phyloP scores from a whole-genome alignment of 768 basidiomycete genomes.

The Boletus speciosus region DNA sequence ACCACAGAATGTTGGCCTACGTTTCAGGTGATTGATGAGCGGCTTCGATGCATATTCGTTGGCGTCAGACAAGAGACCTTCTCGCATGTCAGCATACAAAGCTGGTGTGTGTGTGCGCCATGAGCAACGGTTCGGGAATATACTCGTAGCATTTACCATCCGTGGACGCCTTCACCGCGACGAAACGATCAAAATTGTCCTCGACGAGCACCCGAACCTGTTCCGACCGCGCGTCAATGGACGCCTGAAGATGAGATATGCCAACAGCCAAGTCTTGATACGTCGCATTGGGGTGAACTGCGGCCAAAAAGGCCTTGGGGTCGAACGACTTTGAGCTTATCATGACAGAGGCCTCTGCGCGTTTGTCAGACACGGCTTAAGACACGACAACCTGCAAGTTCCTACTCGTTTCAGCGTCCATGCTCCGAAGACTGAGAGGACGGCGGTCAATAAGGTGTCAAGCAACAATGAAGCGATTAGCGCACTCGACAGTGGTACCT shows the following conservation, averaged over 20 bases:
- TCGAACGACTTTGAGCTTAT: conserved; percentile 94
- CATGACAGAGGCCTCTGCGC: conserved; percentile 71
- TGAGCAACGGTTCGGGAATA: conserved; percentile 1
- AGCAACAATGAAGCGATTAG: background rate
- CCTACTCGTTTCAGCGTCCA: conserved; percentile 76
- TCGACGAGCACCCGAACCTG: conserved; percentile 95
- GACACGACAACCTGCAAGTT: conserved; percentile 10
- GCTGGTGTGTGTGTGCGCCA: conserved; percentile 42
- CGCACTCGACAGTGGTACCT: conserved; percentile 60
- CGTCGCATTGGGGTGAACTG: conserved; percentile 90
- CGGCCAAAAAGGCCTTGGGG: conserved; percentile 88
- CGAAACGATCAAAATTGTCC: conserved; percentile 97
- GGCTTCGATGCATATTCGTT: conserved; percentile 83
- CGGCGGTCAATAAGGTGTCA: background rate
- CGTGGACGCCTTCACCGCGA: conserved; percentile 95
- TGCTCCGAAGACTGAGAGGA: conserved; percentile 49
- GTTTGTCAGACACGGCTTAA: conserved; percentile 6
- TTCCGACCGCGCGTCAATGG: conserved; percentile 88
- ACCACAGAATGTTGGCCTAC: conserved; percentile 39
- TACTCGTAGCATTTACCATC: conserved; percentile 57
- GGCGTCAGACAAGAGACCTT: conserved; percentile 71
- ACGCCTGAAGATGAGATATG: conserved; percentile 65
- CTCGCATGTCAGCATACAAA: conserved; percentile 88
- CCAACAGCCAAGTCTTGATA: conserved; percentile 87
- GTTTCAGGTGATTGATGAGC: conserved; percentile 79